Evolutionary conservation across 2,329 filamentous ascomycete species (phyloP), one percentile per base, ranked within the genome.

Genomic region (Verticillium alfalfae): DNA sequence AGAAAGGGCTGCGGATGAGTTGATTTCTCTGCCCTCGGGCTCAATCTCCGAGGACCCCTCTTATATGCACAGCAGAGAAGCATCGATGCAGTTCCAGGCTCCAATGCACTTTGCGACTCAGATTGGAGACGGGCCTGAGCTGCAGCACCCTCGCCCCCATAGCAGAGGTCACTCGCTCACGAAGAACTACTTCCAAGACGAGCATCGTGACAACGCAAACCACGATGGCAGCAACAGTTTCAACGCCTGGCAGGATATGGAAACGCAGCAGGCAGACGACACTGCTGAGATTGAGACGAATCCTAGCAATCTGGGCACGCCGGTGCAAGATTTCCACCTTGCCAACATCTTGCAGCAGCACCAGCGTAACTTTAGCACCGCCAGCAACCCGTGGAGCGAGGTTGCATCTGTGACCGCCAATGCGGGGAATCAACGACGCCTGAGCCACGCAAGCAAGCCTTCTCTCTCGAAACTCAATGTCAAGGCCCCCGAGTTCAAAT

Each of bases 401-500:
- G 73, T 76, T 7, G 74, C 77, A 34, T 78, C 81, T 15, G 68
- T 72, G 52, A 68, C 75, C 34, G 72, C 73, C 55, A 75, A 73
- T 66, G 69, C 71, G 34, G 67, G 72, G 34, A 56, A 38, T 34
- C 69, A 73, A 26, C 71, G 76, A 36, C 77, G 75, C 16, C 76
- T 80, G 12, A 84, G 83, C 65, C 90, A 93, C 69, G 82, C 80
- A 18, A 89, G 88, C 70, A 91, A 89, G 68, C 80, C 87, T 3
- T 93, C 87, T 0, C 75, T 88, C 54, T 92, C 92, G 1, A 93
- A 88, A 67, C 84, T 98, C 67, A 98, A 98, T 69, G 93, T 96
- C 36, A 86, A 89, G 65, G 94, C 94, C 0, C 90, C 93, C 56
- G 92, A 95, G 70, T 97, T 97, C 80, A 92, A 89, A 68, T 94